Base-by-base conservation (phyloP, 169 alveolate genomes). In the Babesia bovis region DNA sequence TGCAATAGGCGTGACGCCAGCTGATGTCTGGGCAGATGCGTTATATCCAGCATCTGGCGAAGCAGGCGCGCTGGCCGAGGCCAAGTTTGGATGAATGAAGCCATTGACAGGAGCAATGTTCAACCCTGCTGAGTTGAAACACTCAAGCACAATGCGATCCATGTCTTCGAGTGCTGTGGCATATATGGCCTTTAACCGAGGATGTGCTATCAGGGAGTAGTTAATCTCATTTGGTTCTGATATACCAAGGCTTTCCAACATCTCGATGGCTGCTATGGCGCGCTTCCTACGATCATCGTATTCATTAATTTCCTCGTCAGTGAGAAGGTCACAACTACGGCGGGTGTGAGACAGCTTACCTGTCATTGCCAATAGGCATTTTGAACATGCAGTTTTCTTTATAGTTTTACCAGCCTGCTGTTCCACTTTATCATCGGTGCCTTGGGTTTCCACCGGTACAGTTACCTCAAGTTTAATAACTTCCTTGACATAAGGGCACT, bases 401-500 rank as follows among this genome's bases (percentile, higher is more conserved):
- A 81, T 51, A 10, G 51, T 52, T 56, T 65, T 35, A 25, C 65
- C 74, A 19, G 51, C 59, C 23, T 28, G 26, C 17, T 55, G 26
- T 15, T 40, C 76, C 7, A 17, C 9, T 6, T 13, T 36, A 5
- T 40, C 79, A n/a, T 58, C 57, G 5, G 28, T 49, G 12, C 28
- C 56, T 0, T 56, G 50, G 5, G 49, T 21, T 25, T 72, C 76
- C 55, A 19, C n/a, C 17, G 76, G 49, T 1, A 84, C 84, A 36
- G 61, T 56, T 19, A 84, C 83, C 50, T 83, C 87, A 7, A 85
- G 44, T 47, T 88, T 88, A 35, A 81, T 84, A 23, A 55, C 19
- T 53, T 88, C 93, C 52, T 69, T 70, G 23, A 91, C 91, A 52
- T 60, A 88, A 21, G 90, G 87, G 47, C 93, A 88, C 44, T 82